Evolutionary conservation across 805 yeast species (phyloP), one percentile per base, ranked within the genome.

Genomic region (Pichia eremophila): DNA sequence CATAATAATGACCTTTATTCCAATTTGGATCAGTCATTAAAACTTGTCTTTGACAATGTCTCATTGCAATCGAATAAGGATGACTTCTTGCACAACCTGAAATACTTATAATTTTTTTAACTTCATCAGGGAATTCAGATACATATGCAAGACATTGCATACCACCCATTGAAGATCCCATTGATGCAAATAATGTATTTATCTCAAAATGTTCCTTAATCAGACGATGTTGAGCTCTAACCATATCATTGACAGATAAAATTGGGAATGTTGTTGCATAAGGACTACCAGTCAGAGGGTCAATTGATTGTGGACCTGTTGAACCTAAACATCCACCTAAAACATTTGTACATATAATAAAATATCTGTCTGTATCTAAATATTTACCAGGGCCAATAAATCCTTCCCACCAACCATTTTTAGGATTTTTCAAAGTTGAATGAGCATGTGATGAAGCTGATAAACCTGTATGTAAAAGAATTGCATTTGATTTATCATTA

Each of bases 131-230:
- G 57, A 85, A 90, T 59, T 85, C 95, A 61, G 79, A 75, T 1
- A 88, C 95, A 63, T 80, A 86, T 0, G 96, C 95, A 47, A 90
- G 72, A 9, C 91, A 81, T 67, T 89, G 96, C 96, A 90, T 88
- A n/a, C 96, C 97, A n/a, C 97, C 97, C 95, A 90, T 86, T 0
- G 95, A 86, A 3, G 95, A 82, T 7, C 97, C 97, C 8, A 90
- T 79, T 2, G 87, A 77, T 2, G 95, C 95, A 63, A 79, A 77
- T 27, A 90, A 66, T 60, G 78, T 83, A 1, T 57, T 43, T 31
- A 84, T 83, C 1, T 81, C 81, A 49, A 89, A 78, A 41, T 75
- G 78, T 41, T 80, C 75, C 28, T 65, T 68, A 18, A 90, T 70
- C 40, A 90, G 66, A 45, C 84, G 71, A 48, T 85, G 74, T 67